phyloP scores from a whole-genome alignment of 768 basidiomycete genomes.

The Suillus spraguei region DNA sequence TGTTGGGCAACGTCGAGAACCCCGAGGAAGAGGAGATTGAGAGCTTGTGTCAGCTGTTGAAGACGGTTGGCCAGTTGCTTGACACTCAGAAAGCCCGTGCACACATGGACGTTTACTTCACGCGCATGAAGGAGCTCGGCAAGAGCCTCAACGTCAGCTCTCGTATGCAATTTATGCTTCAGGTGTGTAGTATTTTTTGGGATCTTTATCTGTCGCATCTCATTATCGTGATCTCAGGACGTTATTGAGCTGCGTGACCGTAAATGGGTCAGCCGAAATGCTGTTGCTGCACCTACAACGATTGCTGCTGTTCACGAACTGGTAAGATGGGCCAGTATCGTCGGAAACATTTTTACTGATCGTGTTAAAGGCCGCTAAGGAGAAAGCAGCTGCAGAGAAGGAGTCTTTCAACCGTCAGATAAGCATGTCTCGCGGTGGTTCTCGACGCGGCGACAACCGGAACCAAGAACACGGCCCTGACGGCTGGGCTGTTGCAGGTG shows the following conservation, averaged over 20 bases:
- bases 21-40: slow-evolving; percentile 99
- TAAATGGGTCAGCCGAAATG: slow-evolving; percentile 77
- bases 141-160: slow-evolving; percentile 79
- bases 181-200: slow-evolving; percentile 54
- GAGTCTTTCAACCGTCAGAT: slow-evolving; percentile 61
- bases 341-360: slow-evolving; percentile 1
- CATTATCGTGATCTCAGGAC: slow-evolving; percentile 57
- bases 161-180: slow-evolving; percentile 94
- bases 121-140: slow-evolving; percentile 81
- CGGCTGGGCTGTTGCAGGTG: slow-evolving; percentile 81
- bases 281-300: slow-evolving; percentile 79
- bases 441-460: slow-evolving; percentile 81
- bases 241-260: slow-evolving; percentile 85
- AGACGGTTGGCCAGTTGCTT: slow-evolving; percentile 85
- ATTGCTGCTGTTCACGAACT: slow-evolving; percentile 86
- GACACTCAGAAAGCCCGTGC: slow-evolving; percentile 82
- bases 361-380: slow-evolving; percentile 71
- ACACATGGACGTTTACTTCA: slow-evolving; percentile 93
- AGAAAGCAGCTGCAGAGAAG: slow-evolving; percentile 69
- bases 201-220: slow-evolving; percentile 8
- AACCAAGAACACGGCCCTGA: slow-evolving; percentile 70
- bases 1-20: slow-evolving; percentile 89
- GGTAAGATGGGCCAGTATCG: slow-evolving; percentile 12
- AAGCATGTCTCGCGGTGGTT: slow-evolving; percentile 89
- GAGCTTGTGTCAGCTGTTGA: slow-evolving; percentile 89